Percentiles rank a stretch among this genome's conserved stretches.
Evolutionary conservation across 345 rosid genomes (phyloP).

Genomic region (Syzygium aromaticum): DNA sequence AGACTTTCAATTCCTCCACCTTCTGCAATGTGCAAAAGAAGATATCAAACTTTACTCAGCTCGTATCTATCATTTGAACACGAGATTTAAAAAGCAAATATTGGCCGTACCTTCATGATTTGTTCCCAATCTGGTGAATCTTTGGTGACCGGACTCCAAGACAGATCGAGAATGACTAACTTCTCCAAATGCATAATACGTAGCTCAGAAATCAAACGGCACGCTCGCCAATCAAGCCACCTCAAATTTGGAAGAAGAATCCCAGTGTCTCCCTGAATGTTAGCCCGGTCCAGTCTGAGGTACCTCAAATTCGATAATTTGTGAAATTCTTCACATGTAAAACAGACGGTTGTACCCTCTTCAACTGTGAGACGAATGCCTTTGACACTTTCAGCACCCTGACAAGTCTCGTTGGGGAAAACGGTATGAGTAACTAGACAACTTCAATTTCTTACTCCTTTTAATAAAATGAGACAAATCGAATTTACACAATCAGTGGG

Average conservation of each 20-base stretch:
- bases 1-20: neutral
- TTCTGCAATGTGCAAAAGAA: neutral
- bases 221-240: neutral
- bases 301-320: neutral
- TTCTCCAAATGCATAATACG: neutral
- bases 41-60: accelerated
- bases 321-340: neutral
- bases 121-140: accelerated
- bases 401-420: neutral
- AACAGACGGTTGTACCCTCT: accelerated
- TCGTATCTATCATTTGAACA: neutral
- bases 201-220: accelerated
- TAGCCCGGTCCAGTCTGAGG: neutral
- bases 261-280: accelerated
- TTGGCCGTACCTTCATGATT: neutral
- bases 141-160: neutral
- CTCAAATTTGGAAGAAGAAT: neutral
- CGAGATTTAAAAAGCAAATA: neutral
- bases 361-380: neutral
- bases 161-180: neutral
- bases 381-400: accelerated
- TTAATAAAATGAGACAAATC: neutral
- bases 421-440: neutral
- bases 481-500: neutral
- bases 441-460: neutral